phyloP scores from a whole-genome alignment of 139 green algal species.

The Chlamydomonas sp. region DNA sequence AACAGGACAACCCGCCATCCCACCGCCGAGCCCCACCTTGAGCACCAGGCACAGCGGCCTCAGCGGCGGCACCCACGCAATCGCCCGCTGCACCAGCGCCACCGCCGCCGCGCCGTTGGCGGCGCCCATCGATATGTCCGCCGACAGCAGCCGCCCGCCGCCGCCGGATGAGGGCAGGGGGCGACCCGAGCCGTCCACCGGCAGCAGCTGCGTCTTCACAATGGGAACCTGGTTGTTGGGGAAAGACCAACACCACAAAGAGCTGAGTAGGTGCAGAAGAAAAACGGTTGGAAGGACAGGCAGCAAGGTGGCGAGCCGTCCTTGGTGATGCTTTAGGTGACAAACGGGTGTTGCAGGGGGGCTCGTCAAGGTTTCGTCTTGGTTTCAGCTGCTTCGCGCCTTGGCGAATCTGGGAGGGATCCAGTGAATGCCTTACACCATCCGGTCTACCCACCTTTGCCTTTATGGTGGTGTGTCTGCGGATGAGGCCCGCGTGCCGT shows the following conservation, averaged over 20 bases:
- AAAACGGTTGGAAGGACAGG: not conserved
- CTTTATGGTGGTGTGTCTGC: not conserved
- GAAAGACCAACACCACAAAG: not conserved
- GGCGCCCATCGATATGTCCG: conserved; percentile 80
- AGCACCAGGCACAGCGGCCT: conserved; percentile 59
- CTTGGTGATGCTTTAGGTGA: too few species aligned
- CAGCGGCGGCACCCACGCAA: conserved; percentile 40
- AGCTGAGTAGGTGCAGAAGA: not conserved
- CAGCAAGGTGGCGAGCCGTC: not conserved
- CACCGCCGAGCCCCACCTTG: conserved; percentile 18
- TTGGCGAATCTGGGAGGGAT: too few species aligned
- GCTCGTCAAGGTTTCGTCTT: too few species aligned
- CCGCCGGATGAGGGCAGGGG: not conserved
- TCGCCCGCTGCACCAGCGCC: conserved; percentile 34
- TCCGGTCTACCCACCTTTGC: conserved; percentile 26
- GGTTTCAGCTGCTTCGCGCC: too few species aligned
- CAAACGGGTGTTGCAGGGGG: too few species aligned
- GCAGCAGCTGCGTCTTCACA: conserved; percentile 71
- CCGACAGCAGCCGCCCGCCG: conserved; percentile 34
- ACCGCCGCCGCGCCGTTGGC: conserved; percentile 72
- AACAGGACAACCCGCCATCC: too few species aligned
- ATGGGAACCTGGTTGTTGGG: conserved; percentile 68
- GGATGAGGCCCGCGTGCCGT: not conserved
- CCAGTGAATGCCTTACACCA: too few species aligned
- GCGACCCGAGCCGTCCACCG: not conserved